Evolutionary conservation across 768 basidiomycete genomes (phyloP).

Genomic region (Russula griseocarnosa): DNA sequence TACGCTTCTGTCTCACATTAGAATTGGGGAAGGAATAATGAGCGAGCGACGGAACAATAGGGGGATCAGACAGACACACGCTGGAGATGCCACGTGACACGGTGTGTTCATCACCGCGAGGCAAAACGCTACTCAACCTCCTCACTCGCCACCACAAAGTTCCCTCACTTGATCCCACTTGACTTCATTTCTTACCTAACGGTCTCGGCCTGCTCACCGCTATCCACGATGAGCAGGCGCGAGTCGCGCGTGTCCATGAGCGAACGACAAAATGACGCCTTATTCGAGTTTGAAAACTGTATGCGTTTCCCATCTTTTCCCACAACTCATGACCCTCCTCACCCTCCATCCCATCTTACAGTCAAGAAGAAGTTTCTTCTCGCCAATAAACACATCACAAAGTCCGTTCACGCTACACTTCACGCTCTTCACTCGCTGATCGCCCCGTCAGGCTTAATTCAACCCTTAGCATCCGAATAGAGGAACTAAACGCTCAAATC

Average conservation of each 20-base stretch:
- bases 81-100: conserved; percentile 8
- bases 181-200: conserved; percentile 9
- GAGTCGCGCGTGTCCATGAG: conserved; percentile 49
- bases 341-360: conserved; percentile 40
- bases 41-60: neutral
- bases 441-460: conserved; percentile 63
- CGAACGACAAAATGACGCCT: conserved; percentile 69
- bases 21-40: neutral
- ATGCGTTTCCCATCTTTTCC: conserved; percentile 38
- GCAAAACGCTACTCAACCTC: neutral
- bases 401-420: conserved; percentile 42
- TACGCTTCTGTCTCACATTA: neutral
- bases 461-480: conserved; percentile 76
- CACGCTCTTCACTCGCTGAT: conserved; percentile 14
- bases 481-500: conserved; percentile 80
- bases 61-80: neutral
- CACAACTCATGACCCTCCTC: conserved; percentile 28
- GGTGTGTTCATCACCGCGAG: conserved; percentile 21
- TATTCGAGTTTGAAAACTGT: conserved; percentile 85
- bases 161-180: conserved; percentile 3
- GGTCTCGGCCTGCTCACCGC: conserved; percentile 26
- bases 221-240: conserved; percentile 38
- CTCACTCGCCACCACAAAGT: conserved; percentile 10
- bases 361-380: conserved; percentile 92
- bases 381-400: conserved; percentile 89